Percentiles rank a stretch among this genome's conserved stretches.
Conservation (phyloP, 805 yeast genomes). For the Metschnikowia arizonensis region DNA sequence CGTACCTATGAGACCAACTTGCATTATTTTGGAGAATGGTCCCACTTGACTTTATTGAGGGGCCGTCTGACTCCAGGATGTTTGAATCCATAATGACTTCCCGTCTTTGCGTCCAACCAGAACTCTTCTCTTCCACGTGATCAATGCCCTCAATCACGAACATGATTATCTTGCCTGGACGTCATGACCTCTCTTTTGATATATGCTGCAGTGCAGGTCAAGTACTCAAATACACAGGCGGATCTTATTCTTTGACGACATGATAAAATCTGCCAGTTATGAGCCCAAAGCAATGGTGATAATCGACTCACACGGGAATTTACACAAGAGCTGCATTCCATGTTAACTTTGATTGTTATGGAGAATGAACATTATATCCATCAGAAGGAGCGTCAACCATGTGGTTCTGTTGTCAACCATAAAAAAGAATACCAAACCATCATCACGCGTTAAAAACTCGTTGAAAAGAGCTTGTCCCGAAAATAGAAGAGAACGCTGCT, state of each 20-base stretch:
- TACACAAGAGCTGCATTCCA: constrained; percentile 48
- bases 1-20: constrained; percentile 13
- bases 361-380: too few species aligned
- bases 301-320: constrained; percentile 53
- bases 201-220: constrained; percentile 38
- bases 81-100: constrained; percentile 47
- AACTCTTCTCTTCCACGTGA: constrained; percentile 31
- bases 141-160: constrained; percentile 17
- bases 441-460: too few species aligned
- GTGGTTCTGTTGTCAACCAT: too few species aligned
- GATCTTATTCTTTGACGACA: constrained; percentile 31
- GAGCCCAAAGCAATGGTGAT: constrained; percentile 30
- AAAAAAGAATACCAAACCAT: too few species aligned
- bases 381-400: constrained; percentile 46
- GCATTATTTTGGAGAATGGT: too few species aligned
- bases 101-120: constrained; percentile 12
- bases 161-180: constrained; percentile 9
- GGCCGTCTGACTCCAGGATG: too few species aligned
- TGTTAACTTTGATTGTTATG: constrained; percentile 47
- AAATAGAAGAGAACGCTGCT: too few species aligned
- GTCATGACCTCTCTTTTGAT: constrained; percentile 21
- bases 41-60: too few species aligned
- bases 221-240: constrained; percentile 53
- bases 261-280: too few species aligned
- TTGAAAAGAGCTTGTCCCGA: too few species aligned